phyloP scores from a whole-genome alignment of 169 alveolate species.

The Prorocentrum cordatum region DNA sequence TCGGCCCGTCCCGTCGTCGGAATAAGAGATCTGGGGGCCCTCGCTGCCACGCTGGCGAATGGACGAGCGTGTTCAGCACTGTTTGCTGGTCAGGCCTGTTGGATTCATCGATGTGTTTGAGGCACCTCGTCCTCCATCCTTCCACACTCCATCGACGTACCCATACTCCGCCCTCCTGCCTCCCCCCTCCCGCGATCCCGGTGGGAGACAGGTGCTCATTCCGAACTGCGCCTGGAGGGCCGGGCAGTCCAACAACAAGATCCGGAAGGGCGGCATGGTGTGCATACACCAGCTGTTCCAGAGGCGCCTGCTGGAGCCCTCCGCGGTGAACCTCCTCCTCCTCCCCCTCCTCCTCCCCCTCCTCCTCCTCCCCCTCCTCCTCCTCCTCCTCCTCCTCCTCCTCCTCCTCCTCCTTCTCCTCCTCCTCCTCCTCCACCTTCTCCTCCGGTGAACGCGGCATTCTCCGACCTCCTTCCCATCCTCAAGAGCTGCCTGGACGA shows the following conservation, averaged over 20 bases:
- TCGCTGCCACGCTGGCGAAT: too few relatives aligned
- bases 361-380: conserved; percentile 33
- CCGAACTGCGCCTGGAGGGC: conserved; percentile 70
- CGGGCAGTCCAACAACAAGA: conserved; percentile 56
- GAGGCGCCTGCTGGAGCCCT: conserved; percentile 29
- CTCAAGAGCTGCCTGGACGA: conserved; percentile 66
- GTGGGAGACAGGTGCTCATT: background rate
- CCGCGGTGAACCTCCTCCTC: conserved; percentile 26
- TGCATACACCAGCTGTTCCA: conserved; percentile 27
- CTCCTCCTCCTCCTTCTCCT: conserved; percentile 31
- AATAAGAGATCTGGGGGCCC: too few relatives aligned
- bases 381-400: conserved; percentile 29
- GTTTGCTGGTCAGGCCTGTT: too few relatives aligned
- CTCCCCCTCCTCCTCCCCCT: conserved; percentile 26
- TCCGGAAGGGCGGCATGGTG: conserved; percentile 49
- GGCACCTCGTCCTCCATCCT: too few relatives aligned
- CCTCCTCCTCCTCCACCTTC: conserved; percentile 16
- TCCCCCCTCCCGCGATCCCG: background rate
- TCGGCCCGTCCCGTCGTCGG: too few relatives aligned
- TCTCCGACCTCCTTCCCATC: conserved; percentile 45
- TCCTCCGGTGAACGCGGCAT: too few relatives aligned
- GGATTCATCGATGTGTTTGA: too few relatives aligned
- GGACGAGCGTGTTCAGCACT: too few relatives aligned
- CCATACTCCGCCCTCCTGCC: background rate
- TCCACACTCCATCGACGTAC: too few relatives aligned